Evolutionary conservation across 306 rosid species (phyloP).

Genomic region (Pueraria montana): DNA sequence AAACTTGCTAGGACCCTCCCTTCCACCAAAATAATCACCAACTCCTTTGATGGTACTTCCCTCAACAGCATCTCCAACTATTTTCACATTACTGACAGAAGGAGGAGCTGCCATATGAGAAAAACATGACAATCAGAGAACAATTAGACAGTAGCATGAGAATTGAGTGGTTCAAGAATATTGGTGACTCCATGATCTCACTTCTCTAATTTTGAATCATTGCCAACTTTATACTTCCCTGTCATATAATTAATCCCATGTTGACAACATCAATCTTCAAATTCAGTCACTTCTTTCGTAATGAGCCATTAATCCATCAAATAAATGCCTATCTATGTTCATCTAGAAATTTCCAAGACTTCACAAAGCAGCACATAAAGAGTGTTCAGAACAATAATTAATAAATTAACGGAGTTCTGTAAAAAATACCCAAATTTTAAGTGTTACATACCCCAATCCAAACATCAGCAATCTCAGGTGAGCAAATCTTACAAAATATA

Average conservation of each 20-base stretch:
- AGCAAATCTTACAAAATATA: not conserved
- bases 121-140: slow-evolving; percentile 28
- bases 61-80: slow-evolving; percentile 89
- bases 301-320: slow-evolving; percentile 9
- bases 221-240: not conserved
- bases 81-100: slow-evolving; percentile 78
- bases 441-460: not conserved
- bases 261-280: slow-evolving; percentile 23
- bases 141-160: slow-evolving; percentile 39
- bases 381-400: not conserved
- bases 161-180: slow-evolving; percentile 16
- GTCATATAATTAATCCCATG: not conserved
- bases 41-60: slow-evolving; percentile 82
- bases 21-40: slow-evolving; percentile 98
- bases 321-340: not conserved
- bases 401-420: not conserved
- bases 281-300: not conserved
- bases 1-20: slow-evolving; percentile 99
- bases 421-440: not conserved
- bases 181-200: not conserved
- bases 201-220: not conserved
- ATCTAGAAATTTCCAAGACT: slow-evolving; percentile 1
- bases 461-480: not conserved
- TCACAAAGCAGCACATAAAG: not conserved
- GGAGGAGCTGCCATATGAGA: slow-evolving; percentile 81